Evolutionary conservation across 2,329 filamentous ascomycete genomes (phyloP), one percentile per base, ranked within the genome.

Genomic region (Botrytis aclada): DNA sequence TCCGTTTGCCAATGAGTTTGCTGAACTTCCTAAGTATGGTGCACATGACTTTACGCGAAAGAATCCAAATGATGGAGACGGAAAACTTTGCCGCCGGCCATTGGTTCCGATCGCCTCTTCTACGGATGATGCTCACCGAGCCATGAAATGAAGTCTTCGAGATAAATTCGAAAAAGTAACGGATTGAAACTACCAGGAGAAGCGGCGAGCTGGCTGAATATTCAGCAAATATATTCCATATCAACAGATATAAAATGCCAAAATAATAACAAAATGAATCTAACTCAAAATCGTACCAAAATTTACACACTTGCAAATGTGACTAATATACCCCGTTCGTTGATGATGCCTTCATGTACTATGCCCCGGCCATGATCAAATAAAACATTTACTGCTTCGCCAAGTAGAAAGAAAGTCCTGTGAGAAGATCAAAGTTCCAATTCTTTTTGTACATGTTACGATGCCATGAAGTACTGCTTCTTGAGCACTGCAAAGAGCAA

Each of bases 41-140:
- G 32, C 64, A 16, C 34, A 67, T 54, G 32, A 67, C 16, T 67
- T 67, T 25, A 54, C 64, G 9, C 64, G 64, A 25, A 67, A 39
- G 45, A 25, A 54, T 0, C 45, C 34, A 12, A 25, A 54, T 54
- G 45, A 67, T 39, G 16, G 29, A n/a, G 16, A 39, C 1, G 32
- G 47, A 18, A 22, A 16, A 0, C 4, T 9, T 29, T 16, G n/a
- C 25, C 18, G 7, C 34, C 65, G 25, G 39, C 47, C 22, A 56
- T 3, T 7, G 16, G 16, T 69, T 18, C 47, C 47, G 18, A 56
- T 65, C 20, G 22, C 18, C 10, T 25, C 18, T 8, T 63, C 16
- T 12, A 29, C 25, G 0, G 47, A 43, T 14, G 61, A 18, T 4
- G n/a, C 16, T 4, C 9, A 32, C 18, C 5, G n/a, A 32, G 9